Evolutionary conservation across 805 yeast species (phyloP), one percentile per base, ranked within the genome.

Genomic region (Candida oleophila): DNA sequence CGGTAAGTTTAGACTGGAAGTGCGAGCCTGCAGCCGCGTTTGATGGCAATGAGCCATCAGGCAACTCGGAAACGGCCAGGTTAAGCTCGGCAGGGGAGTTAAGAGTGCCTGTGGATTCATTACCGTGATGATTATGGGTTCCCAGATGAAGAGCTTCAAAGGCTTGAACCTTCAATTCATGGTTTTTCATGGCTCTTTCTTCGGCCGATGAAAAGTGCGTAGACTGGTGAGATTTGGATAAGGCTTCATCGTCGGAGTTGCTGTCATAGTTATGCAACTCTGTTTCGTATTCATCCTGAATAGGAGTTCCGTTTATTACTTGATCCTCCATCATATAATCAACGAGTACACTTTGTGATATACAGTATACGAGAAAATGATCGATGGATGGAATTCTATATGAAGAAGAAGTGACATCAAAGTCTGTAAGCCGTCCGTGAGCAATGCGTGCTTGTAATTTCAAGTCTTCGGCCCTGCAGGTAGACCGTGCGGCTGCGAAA

Each of bases 181-280:
- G 83, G 44, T 82, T 89, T 55, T 76, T 77, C 55, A 85, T 70
- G 55, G 73, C 69, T 55, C 74, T 74, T 52, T 85, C 91, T 55
- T 86, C 89, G 4, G 81, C 77, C 43, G 83, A 73, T 1, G 88
- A 80, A 56, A 73, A 84, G 59, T 83, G 85, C 7, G 87, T 77
- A 19, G 79, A 71, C 46, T 59, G 66, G 50, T 55, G 55, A 2
- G 73, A 65, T 41, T 57, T 55, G 16, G 71, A 56, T 22, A 68
- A 51, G 4, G 62, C 69, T 34, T 68, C 75, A 41, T 56, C 62
- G 33, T 42, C 46, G 33, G 51, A 54, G 46, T 48, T 47, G 30
- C 42, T 46, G 28, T 38, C 38, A 9, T 35, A 40, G 12, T 34
- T 34, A 33, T 37, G 43, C 15, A 33, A 15, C n/a, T 38, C 30